Evolutionary conservation across 1,284 basidiomycete genomes (phyloP).

Genomic region (Malassezia yamatoensis): DNA sequence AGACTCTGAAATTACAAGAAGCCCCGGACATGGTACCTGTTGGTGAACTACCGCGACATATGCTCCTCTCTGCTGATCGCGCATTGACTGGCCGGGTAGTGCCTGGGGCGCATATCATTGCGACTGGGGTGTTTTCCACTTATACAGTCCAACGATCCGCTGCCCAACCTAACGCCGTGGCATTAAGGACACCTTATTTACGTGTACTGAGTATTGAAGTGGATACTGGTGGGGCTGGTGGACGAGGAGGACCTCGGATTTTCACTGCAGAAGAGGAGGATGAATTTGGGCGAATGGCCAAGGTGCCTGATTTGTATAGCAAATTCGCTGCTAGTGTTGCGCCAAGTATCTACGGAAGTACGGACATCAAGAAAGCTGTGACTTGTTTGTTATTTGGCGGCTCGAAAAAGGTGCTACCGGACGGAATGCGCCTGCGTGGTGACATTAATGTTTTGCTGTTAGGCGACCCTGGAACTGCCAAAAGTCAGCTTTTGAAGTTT

Average conservation of each 20-base stretch:
- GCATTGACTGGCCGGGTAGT: slow-evolving; percentile 52
- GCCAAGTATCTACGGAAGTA: slow-evolving; percentile 89
- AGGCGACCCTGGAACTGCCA: slow-evolving; percentile 96
- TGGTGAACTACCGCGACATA: slow-evolving; percentile 90
- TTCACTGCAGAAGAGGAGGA: slow-evolving; percentile 96
- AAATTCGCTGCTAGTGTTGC: slow-evolving; percentile 87
- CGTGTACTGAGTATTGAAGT: slow-evolving; percentile 85
- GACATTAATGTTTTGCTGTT: slow-evolving; percentile 95
- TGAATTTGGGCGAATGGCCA: slow-evolving; percentile 80
- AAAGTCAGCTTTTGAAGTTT: slow-evolving; percentile 93
- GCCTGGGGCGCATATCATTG: slow-evolving; percentile 84
- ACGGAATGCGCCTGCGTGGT: slow-evolving; percentile 91
- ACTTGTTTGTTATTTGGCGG: slow-evolving; percentile 90
- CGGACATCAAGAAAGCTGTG: slow-evolving; percentile 97
- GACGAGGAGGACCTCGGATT: slow-evolving; percentile 56
- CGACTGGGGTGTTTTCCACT: slow-evolving; percentile 93
- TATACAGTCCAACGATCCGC: slow-evolving; percentile 61
- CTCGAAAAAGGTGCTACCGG: slow-evolving; percentile 93
- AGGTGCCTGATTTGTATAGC: slow-evolving; percentile 83
- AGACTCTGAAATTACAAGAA: slow-evolving; percentile 93
- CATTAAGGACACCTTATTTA: slow-evolving; percentile 86
- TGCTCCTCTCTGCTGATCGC: slow-evolving; percentile 78
- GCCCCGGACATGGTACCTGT: slow-evolving; percentile 99
- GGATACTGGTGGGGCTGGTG: slow-evolving; percentile 57
- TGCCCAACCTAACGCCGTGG: slow-evolving; percentile 52